A percentile compares a stretch with the other conserved stretches of the same genome.
phyloP scores from a whole-genome alignment of 164 flowering plant genomes.

The Magnolia changhungtana region DNA sequence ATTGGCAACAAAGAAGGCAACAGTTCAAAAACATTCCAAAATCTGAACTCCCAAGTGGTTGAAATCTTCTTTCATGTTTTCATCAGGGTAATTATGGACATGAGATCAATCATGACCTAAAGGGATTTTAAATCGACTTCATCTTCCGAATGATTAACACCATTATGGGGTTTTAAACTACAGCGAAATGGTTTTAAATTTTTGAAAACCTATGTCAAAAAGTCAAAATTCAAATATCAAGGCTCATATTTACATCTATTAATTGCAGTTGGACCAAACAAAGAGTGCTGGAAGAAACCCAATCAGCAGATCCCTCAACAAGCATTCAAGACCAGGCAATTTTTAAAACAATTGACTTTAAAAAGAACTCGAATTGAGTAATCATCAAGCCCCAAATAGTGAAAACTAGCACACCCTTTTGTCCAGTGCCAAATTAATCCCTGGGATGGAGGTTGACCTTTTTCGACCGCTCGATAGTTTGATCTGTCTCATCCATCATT shows the following conservation, averaged over 20 bases:
- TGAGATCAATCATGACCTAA: background rate
- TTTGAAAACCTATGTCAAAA: too few relatives aligned
- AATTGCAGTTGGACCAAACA: background rate
- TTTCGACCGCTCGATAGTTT: slow-evolving; percentile 80
- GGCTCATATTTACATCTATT: background rate
- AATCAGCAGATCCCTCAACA: background rate
- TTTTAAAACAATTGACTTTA: background rate
- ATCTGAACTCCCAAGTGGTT: background rate
- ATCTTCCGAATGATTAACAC: too few relatives aligned
- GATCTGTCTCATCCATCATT: slow-evolving; percentile 95
- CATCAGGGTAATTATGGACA: background rate
- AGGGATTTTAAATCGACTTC: too few relatives aligned
- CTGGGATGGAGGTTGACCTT: slow-evolving; percentile 39
- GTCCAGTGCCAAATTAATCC: background rate
- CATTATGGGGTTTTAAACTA: too few relatives aligned
- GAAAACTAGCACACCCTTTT: background rate
- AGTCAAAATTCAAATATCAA: too few relatives aligned
- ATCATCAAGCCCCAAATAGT: background rate
- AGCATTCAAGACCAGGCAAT: background rate
- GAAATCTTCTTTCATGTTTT: background rate
- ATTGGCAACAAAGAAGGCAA: background rate
- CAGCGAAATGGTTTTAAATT: too few relatives aligned
- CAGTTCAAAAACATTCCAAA: background rate
- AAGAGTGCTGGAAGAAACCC: background rate
- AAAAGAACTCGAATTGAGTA: background rate